Conservation (phyloP, 2,329 filamentous ascomycete genomes). For the Ophiostoma ulmi region DNA sequence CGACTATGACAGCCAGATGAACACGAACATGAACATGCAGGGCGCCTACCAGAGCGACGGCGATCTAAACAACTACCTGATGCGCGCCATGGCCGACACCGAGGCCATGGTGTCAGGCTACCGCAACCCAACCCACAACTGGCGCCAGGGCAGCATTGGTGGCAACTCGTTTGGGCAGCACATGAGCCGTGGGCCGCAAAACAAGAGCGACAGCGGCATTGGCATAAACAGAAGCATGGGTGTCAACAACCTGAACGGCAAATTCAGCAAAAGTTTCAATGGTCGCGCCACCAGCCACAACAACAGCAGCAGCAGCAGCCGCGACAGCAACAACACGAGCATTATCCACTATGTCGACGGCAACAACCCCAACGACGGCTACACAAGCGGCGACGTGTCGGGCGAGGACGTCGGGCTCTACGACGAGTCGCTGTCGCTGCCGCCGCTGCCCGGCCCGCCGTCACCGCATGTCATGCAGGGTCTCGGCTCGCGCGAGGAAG, state of each 20-base stretch:
- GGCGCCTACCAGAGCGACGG: slow-evolving; percentile 12
- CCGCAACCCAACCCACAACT: neutral
- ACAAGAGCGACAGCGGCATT: neutral
- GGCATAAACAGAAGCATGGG: neutral
- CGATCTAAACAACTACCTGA: neutral
- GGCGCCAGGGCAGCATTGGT: slow-evolving; percentile 1
- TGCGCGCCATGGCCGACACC: neutral
- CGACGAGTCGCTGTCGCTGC: slow-evolving; percentile 21
- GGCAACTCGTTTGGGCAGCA: slow-evolving; percentile 1
- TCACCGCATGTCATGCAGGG: slow-evolving; percentile 46
- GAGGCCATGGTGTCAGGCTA: neutral
- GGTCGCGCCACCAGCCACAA: too few relatives aligned
- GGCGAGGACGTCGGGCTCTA: slow-evolving; percentile 6
- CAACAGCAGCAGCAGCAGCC: neutral
- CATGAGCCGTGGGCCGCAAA: slow-evolving; percentile 7
- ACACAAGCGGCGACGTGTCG: slow-evolving; percentile 11
- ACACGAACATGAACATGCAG: neutral
- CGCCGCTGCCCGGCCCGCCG: slow-evolving; percentile 33
- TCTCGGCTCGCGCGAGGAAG: slow-evolving; percentile 31
- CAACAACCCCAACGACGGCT: slow-evolving; percentile 9
- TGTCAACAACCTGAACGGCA: neutral
- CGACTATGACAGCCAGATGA: neutral
- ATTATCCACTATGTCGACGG: neutral
- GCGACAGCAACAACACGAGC: neutral
- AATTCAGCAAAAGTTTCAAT: neutral